These are phyloP conservation scores for Dendrobium officinale DNA, from an alignment of 106 monocot genomes.

Conservation along the genomic window DNA sequence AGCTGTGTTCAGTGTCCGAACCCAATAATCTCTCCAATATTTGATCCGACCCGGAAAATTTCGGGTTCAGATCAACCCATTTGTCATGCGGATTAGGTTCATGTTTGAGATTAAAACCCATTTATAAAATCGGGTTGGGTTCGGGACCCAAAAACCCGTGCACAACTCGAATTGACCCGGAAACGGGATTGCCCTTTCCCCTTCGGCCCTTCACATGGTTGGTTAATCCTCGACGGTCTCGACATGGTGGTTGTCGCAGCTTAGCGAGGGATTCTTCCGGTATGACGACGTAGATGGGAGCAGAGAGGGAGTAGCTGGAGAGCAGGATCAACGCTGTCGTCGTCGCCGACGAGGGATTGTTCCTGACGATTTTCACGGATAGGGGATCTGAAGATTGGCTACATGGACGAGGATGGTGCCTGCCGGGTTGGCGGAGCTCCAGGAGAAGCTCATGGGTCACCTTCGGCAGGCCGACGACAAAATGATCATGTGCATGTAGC, in stretches of 20 bases:
- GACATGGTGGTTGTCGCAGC: not conserved
- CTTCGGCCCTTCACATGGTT: not conserved
- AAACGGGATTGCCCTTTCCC: too few relatives aligned
- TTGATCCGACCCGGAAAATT: too few relatives aligned
- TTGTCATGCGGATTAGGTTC: too few relatives aligned
- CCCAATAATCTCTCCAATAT: too few relatives aligned
- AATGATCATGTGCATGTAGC: not conserved
- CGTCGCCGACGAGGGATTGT: not conserved
- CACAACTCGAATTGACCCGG: too few relatives aligned
- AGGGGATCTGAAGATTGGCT: not conserved
- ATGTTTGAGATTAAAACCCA: too few relatives aligned
- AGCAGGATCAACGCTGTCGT: not conserved
- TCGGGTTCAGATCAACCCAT: too few relatives aligned
- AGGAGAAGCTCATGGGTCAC: constrained; percentile 23
- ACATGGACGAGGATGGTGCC: not conserved
- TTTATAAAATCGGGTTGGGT: too few relatives aligned
- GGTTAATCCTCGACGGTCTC: not conserved
- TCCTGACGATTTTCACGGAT: not conserved
- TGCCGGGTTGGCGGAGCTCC: not conserved
- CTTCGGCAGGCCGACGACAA: constrained; percentile 24
- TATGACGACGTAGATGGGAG: not conserved
- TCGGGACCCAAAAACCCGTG: too few relatives aligned
- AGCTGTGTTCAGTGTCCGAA: too few relatives aligned
- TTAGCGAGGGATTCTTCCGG: not conserved
- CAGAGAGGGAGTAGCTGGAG: too few relatives aligned